A percentile compares a stretch with the other conserved stretches of the same genome.
These are phyloP conservation scores for Colletotrichum caudatum DNA, from an alignment of 2,329 filamentous ascomycete species.

Conservation along the genomic window DNA sequence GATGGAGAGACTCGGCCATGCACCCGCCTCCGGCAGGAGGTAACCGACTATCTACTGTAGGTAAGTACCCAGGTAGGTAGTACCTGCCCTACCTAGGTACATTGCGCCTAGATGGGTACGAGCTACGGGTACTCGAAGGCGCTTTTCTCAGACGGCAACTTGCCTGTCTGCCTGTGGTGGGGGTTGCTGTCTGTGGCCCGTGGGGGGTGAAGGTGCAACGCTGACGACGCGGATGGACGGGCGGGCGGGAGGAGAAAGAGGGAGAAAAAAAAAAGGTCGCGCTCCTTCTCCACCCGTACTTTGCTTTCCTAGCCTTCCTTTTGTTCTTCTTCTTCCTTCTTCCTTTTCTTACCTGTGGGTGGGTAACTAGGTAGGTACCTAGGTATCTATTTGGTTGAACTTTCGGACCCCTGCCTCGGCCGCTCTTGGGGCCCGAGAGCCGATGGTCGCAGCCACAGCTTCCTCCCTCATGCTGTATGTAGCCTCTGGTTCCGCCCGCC, in stretches of 20 bases:
- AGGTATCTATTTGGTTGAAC: background rate
- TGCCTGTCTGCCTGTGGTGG: background rate
- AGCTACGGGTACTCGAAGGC: background rate
- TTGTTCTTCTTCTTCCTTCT: slow-evolving; percentile 43
- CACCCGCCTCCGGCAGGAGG: no score
- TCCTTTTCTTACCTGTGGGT: slow-evolving; percentile 4
- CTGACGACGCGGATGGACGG: background rate
- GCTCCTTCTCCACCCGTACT: background rate
- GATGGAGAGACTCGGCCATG: background rate
- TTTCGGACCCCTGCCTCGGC: background rate
- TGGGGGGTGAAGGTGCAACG: background rate
- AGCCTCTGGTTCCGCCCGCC: no score
- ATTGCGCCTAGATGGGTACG: no score
- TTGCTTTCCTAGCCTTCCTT: background rate
- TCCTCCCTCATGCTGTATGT: no score
- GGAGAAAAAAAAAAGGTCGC: background rate
- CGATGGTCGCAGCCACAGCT: no score
- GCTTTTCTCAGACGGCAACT: background rate
- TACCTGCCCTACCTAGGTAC: no score
- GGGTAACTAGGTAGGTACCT: no score
- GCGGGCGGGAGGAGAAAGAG: no score
- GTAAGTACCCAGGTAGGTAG: no score
- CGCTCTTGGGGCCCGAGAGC: no score
- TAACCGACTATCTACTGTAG: no score
- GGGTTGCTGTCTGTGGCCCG: no score